Percentiles rank a stretch among this genome's conserved stretches.
phyloP scores from a whole-genome alignment of 2,329 filamentous ascomycete species.

The Botrytis elliptica region DNA sequence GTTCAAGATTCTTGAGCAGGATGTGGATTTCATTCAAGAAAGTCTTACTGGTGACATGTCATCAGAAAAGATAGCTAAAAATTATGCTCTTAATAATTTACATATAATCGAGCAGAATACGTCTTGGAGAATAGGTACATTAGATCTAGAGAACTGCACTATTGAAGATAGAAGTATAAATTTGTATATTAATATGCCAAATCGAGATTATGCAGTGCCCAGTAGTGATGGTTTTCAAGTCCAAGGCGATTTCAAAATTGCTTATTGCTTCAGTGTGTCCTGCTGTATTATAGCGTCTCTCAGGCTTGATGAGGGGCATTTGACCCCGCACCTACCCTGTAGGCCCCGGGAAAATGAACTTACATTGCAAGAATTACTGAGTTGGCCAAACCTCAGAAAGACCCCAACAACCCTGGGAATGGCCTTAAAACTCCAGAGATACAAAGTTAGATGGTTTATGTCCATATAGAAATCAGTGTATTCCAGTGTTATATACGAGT shows the following conservation, averaged over 20 bases:
- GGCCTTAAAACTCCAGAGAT: neutral
- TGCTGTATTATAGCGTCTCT: neutral
- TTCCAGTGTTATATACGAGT: neutral
- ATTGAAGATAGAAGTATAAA: neutral
- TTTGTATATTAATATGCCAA: neutral
- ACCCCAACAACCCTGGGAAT: fast-evolving
- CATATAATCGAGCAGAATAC: too few relatives aligned
- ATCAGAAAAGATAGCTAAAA: too few relatives aligned
- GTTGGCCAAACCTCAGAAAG: neutral
- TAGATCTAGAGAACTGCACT: too few relatives aligned
- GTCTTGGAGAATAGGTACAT: too few relatives aligned
- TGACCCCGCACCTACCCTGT: neutral
- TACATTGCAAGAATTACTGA: neutral
- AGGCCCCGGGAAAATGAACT: neutral
- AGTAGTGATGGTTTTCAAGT: neutral
- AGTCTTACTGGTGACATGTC: too few relatives aligned
- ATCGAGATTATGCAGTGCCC: neutral
- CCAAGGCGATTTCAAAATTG: neutral
- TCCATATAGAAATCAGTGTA: neutral
- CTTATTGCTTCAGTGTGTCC: neutral
- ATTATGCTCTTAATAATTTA: too few relatives aligned
- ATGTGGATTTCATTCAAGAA: fast-evolving
- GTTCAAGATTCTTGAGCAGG: too few relatives aligned
- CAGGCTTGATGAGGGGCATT: neutral
- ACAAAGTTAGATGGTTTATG: neutral